Evolutionary conservation across 495 filamentous ascomycete genomes (phyloP).

Genomic region (Cercophora samala): DNA sequence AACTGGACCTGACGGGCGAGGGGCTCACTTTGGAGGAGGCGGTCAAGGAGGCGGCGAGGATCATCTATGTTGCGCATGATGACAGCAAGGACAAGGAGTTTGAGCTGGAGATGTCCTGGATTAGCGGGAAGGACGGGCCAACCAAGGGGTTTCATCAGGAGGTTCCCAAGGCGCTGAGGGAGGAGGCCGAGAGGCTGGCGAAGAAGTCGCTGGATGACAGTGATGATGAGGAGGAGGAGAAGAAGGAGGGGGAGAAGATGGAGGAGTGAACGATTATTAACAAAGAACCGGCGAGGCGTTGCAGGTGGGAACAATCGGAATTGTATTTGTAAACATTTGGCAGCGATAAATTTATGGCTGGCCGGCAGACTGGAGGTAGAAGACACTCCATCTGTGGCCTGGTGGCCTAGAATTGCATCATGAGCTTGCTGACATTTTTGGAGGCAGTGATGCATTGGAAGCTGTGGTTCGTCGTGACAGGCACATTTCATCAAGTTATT

Average conservation of each 20-base stretch:
- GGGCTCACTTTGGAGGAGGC: constrained; percentile 73
- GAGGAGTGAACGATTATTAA: constrained; percentile 56
- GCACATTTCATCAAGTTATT: background rate
- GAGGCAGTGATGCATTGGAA: background rate
- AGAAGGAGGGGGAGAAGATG: constrained; percentile 62
- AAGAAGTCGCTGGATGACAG: constrained; percentile 75
- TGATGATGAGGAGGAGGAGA: constrained; percentile 59
- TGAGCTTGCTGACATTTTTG: background rate
- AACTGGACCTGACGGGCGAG: constrained; percentile 77
- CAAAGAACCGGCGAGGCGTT: constrained; percentile 1
- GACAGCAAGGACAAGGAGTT: constrained; percentile 98
- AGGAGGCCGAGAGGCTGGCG: constrained; percentile 87
- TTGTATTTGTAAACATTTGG: constrained; percentile 24
- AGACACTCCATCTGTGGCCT: background rate
- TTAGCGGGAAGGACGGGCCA: constrained; percentile 75
- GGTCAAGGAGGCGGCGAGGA: constrained; percentile 92
- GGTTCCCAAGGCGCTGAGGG: constrained; percentile 81
- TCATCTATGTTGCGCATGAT: constrained; percentile 95
- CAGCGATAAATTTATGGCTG: constrained; percentile 2
- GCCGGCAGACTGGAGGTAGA: background rate
- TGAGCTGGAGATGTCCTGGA: constrained; percentile 98
- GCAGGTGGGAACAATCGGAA: constrained; percentile 4
- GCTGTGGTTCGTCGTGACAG: background rate
- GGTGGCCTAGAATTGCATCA: background rate
- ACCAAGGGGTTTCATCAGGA: constrained; percentile 88